A percentile compares a stretch with the other conserved stretches of the same genome.
These are phyloP conservation scores for Tulasnella sp. DNA, from an alignment of 768 basidiomycete genomes.

Conservation along the genomic window DNA sequence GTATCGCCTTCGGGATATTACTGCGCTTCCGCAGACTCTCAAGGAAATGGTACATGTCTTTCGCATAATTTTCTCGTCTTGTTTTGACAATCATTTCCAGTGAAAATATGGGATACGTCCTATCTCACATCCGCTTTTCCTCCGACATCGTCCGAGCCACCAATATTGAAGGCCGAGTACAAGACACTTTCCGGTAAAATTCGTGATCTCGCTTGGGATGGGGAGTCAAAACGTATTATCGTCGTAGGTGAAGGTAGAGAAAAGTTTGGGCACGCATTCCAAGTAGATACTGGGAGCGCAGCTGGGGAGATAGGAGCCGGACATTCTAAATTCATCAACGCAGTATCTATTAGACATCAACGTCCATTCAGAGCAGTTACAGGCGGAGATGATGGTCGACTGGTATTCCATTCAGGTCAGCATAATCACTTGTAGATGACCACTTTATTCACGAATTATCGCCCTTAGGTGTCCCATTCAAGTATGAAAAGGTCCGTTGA, in stretches of 20 bases:
- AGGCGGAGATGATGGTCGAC: slow-evolving; percentile 66
- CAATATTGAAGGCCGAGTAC: slow-evolving; percentile 69
- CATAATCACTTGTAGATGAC: slow-evolving; percentile 6
- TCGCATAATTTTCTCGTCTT: not conserved
- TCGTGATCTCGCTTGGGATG: slow-evolving; percentile 93
- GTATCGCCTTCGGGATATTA: slow-evolving; percentile 92
- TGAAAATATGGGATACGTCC: slow-evolving; percentile 79
- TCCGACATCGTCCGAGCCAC: slow-evolving; percentile 48
- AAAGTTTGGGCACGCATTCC: slow-evolving; percentile 78
- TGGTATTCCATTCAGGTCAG: slow-evolving; percentile 70
- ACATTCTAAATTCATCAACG: slow-evolving; percentile 85
- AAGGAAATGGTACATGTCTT: slow-evolving; percentile 53
- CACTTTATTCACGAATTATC: not conserved
- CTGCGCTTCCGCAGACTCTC: slow-evolving; percentile 77
- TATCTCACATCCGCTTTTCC: slow-evolving; percentile 9
- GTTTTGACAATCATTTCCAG: slow-evolving; percentile 33
- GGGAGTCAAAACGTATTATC: slow-evolving; percentile 90
- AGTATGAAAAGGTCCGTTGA: slow-evolving; percentile 57
- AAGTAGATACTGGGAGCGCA: slow-evolving; percentile 70
- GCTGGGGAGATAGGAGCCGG: slow-evolving; percentile 83
- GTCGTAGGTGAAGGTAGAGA: slow-evolving; percentile 87
- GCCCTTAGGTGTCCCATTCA: slow-evolving; percentile 58
- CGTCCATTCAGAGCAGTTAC: slow-evolving; percentile 87
- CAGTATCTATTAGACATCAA: slow-evolving; percentile 76
- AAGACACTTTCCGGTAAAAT: slow-evolving; percentile 58